These are phyloP conservation scores for Spathaspora sp. DNA, from an alignment of 805 yeast genomes.

Conservation along the genomic window DNA sequence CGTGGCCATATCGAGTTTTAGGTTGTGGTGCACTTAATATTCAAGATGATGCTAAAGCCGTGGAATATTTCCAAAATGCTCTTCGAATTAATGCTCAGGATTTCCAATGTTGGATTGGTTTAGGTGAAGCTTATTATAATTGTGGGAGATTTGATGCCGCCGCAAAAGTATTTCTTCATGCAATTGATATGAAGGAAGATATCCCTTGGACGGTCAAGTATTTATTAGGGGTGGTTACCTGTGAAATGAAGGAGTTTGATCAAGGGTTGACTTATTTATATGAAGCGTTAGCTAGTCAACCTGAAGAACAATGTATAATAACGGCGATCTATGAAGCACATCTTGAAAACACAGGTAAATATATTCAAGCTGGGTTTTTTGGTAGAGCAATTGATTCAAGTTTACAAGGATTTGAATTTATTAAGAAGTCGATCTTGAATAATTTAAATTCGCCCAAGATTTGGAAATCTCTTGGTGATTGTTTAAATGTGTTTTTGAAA, in stretches of 20 bases:
- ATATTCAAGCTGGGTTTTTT: constrained; percentile 57
- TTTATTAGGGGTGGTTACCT: constrained; percentile 61
- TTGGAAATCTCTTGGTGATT: constrained; percentile 66
- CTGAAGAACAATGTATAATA: constrained; percentile 46
- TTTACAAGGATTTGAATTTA: constrained; percentile 41
- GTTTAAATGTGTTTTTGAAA: constrained; percentile 48
- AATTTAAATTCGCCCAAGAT: constrained; percentile 44
- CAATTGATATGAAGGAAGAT: constrained; percentile 46
- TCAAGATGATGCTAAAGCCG: constrained; percentile 73
- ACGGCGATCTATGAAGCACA: constrained; percentile 56
- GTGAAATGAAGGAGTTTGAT: constrained; percentile 63
- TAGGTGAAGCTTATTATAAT: constrained; percentile 91
- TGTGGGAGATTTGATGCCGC: constrained; percentile 90
- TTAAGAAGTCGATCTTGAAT: constrained; percentile 32
- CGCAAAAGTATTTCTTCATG: constrained; percentile 71
- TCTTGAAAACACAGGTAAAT: constrained; percentile 49
- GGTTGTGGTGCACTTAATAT: constrained; percentile 74
- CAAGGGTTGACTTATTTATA: constrained; percentile 51
- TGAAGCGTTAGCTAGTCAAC: constrained; percentile 36
- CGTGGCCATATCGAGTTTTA: constrained; percentile 89
- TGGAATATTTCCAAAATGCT: constrained; percentile 86
- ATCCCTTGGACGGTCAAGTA: constrained; percentile 61
- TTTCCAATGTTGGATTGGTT: constrained; percentile 82
- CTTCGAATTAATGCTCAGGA: constrained; percentile 66
- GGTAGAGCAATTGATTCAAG: constrained; percentile 59